Conservation (phyloP, 2,329 filamentous ascomycete genomes). For the Chaetomiaceae sp. region DNA sequence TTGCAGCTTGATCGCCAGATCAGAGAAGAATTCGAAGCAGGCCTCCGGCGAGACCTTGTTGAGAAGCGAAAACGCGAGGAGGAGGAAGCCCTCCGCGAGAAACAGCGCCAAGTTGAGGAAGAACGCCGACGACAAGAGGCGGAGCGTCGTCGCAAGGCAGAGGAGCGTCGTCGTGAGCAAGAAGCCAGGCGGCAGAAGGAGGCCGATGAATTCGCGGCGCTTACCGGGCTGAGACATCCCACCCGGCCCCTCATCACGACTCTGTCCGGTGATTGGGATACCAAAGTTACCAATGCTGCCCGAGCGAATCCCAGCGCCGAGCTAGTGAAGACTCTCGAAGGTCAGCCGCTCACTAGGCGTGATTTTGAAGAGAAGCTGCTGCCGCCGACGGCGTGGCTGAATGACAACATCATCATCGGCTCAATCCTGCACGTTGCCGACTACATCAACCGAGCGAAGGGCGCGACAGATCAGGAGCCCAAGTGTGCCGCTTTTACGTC, state of each 20-base stretch:
- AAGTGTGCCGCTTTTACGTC: slow-evolving; percentile 59
- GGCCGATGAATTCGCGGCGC: slow-evolving; percentile 16
- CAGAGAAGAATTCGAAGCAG: slow-evolving; percentile 10
- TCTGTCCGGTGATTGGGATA: slow-evolving; percentile 35
- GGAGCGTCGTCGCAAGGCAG: slow-evolving; percentile 21
- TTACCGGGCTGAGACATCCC: slow-evolving; percentile 26
- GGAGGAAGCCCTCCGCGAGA: slow-evolving; percentile 15
- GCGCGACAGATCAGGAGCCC: slow-evolving; percentile 47
- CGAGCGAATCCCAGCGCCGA: slow-evolving; percentile 29
- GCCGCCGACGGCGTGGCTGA: slow-evolving; percentile 57
- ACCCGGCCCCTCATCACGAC: slow-evolving; percentile 22
- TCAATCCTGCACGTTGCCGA: slow-evolving; percentile 56
- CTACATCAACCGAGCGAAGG: slow-evolving; percentile 51
- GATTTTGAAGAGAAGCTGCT: slow-evolving; percentile 59
- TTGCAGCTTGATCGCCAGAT: slow-evolving; percentile 19
- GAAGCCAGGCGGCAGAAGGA: slow-evolving; percentile 18
- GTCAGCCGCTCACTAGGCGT: slow-evolving; percentile 44
- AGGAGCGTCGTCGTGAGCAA: slow-evolving; percentile 21
- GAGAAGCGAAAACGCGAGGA: slow-evolving; percentile 14
- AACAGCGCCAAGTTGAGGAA: too few relatives aligned
- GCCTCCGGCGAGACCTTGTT: slow-evolving; percentile 6
- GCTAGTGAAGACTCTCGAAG: slow-evolving; percentile 43
- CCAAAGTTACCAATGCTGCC: slow-evolving; percentile 31
- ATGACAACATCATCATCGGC: slow-evolving; percentile 69
- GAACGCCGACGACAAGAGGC: slow-evolving; percentile 21